phyloP scores from a whole-genome alignment of 441 rosid species.

The Eutrema salsugineum region DNA sequence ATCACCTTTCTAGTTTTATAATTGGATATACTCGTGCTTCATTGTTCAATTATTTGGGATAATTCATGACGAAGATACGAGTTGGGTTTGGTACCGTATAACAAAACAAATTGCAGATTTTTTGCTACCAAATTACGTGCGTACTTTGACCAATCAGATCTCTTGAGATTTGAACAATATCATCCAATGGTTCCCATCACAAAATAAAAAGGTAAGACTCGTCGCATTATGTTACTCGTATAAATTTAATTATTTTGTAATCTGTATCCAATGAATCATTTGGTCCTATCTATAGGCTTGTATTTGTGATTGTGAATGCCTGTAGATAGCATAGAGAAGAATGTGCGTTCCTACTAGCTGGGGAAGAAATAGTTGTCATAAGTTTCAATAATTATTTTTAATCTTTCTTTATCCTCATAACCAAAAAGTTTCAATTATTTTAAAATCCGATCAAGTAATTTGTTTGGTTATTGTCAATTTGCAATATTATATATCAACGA shows the following conservation, averaged over 20 bases:
- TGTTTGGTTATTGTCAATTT: background rate
- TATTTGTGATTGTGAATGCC: background rate
- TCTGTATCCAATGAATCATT: constrained; percentile 5
- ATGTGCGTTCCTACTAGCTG: constrained; percentile 28
- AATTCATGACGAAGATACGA: constrained; percentile 19
- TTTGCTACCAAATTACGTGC: constrained; percentile 26
- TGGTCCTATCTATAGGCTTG: background rate
- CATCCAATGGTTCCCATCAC: constrained; percentile 10
- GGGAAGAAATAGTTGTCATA: constrained; percentile 20
- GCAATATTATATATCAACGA: background rate
- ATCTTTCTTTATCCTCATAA: background rate
- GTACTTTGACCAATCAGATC: constrained; percentile 25
- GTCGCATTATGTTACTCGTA: constrained; percentile 23
- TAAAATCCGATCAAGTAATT: background rate
- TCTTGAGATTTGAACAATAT: constrained; percentile 14
- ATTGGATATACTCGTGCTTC: background rate
- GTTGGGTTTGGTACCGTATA: constrained; percentile 19
- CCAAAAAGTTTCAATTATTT: background rate
- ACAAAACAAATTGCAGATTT: constrained; percentile 13
- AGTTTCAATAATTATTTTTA: background rate
- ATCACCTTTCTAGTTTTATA: background rate
- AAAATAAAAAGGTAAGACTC: constrained; percentile 12
- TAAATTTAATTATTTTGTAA: background rate
- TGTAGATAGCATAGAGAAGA: background rate
- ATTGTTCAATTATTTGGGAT: constrained; percentile 18